Evolutionary conservation across 768 basidiomycete species (phyloP), one percentile per base, ranked within the genome.

Genomic region (Tylopilus intermedius): DNA sequence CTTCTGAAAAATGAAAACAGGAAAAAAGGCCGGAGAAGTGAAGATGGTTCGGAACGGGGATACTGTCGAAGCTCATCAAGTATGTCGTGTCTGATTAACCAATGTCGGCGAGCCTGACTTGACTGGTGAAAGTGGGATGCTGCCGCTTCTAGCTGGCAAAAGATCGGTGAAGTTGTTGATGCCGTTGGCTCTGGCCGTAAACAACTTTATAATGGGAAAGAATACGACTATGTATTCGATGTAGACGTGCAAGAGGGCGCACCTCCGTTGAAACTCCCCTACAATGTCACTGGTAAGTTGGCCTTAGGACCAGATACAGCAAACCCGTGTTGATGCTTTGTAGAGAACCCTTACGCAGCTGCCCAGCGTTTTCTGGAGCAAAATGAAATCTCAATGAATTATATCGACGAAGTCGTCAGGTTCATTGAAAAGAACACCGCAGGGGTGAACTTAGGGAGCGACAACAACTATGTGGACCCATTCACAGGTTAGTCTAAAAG

Each of bases 161-260:
- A 94, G 67, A 83, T 98, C 32, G 96, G 96, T 22, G 88, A 94
- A 60, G 94, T 98, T 5, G 93, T 94, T 4, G 96, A 96, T 64
- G 94, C 94, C 18, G 88, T 95, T 47, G 90, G 94, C 22, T 83
- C 86, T 33, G 82, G 83, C n/a, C 79, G 92, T 52, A 94, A 90
- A 70, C 90, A 94, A 69, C 77, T 96, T n/a, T 87, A 88, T 64
- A 71, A 93, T 60, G 96, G 96, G 15, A 86, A 86, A 64, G 95
- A 98, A 71, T 99, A 94, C 64, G 96, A 99, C 71, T 96, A 96
- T 63, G 95, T 99, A n/a, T 97, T 98, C 63, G 94, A 96, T 64
- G 94, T 99, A 33, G 96, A 98, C 63, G 86, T 97, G 26, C 80
- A 91, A 63, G 95, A 96, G 54, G 94, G 94, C 2, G 83, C 82